Evolutionary conservation across 257 asterid species (phyloP).

Genomic region (Datura wrightii): DNA sequence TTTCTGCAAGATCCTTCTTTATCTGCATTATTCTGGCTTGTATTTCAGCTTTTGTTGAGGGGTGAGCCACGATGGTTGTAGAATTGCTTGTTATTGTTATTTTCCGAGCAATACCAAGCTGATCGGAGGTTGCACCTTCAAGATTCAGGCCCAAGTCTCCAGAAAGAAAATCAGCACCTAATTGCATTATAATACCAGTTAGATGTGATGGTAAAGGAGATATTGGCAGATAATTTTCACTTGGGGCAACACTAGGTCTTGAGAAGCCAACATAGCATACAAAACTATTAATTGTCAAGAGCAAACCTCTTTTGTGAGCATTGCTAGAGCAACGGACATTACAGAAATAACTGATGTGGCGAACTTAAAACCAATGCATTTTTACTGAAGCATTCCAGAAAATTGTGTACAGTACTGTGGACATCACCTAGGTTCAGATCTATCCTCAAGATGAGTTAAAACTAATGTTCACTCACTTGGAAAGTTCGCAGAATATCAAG

Average conservation of each 20-base stretch:
- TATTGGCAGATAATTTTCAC: not conserved
- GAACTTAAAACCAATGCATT: not conserved
- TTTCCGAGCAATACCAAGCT: conserved; percentile 94
- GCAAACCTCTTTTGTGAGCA: not conserved
- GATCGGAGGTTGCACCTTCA: conserved; percentile 87
- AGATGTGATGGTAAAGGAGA: conserved; percentile 26
- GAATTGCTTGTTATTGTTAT: conserved; percentile 66
- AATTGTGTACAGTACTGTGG: not conserved
- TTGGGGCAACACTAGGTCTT: not conserved
- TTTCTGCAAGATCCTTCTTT: conserved; percentile 85
- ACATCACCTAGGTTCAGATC: conserved; percentile 6
- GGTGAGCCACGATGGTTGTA: conserved; percentile 88
- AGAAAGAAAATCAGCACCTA: conserved; percentile 96
- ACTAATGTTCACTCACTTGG: not conserved
- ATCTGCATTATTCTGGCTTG: conserved; percentile 94
- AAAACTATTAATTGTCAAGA: not conserved
- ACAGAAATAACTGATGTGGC: not conserved
- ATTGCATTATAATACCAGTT: conserved; percentile 30
- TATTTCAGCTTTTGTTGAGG: conserved; percentile 87
- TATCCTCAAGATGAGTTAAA: conserved; percentile 1
- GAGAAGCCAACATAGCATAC: conserved; percentile 1
- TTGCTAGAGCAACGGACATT: not conserved
- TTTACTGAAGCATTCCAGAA: conserved; percentile 5
- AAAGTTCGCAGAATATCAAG: not conserved
- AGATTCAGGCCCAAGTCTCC: conserved; percentile 88